A percentile compares a stretch with the other conserved stretches of the same genome.
phyloP scores from a whole-genome alignment of 805 yeast species.

The Pichia thaimueangensis region DNA sequence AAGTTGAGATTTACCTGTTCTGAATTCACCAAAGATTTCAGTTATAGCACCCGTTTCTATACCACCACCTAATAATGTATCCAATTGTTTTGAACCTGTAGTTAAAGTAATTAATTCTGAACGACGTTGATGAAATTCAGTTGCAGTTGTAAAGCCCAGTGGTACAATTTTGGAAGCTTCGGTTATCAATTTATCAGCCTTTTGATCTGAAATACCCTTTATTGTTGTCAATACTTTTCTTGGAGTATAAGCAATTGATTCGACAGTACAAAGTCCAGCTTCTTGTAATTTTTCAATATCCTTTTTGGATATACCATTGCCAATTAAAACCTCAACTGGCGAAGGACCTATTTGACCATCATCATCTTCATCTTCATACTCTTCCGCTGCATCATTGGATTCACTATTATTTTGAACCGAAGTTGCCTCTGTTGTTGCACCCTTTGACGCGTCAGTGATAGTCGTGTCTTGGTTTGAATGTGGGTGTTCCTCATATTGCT shows the following conservation, averaged over 20 bases:
- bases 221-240: slow-evolving; percentile 68
- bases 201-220: slow-evolving; percentile 92
- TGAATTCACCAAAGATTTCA: slow-evolving; percentile 92
- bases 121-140: slow-evolving; percentile 85
- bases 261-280: slow-evolving; percentile 84
- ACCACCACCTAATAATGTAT: slow-evolving; percentile 92
- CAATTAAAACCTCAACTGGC: slow-evolving; percentile 49
- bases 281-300: slow-evolving; percentile 79
- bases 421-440: slow-evolving; percentile 6
- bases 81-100: slow-evolving; percentile 92
- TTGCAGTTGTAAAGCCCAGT: slow-evolving; percentile 95
- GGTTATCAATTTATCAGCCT: slow-evolving; percentile 75
- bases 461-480: neutral
- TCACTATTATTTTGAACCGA: neutral
- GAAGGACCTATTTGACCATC: slow-evolving; percentile 44
- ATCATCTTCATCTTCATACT: slow-evolving; percentile 45
- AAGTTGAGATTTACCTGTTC: slow-evolving; percentile 95
- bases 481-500: neutral
- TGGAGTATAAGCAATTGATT: slow-evolving; percentile 89
- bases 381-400: neutral
- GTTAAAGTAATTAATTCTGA: slow-evolving; percentile 88
- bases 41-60: slow-evolving; percentile 96
- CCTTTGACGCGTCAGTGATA: slow-evolving; percentile 10
- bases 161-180: slow-evolving; percentile 88
- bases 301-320: slow-evolving; percentile 76